phyloP scores from a whole-genome alignment of 768 basidiomycete genomes.

The Nidula microcarpa region DNA sequence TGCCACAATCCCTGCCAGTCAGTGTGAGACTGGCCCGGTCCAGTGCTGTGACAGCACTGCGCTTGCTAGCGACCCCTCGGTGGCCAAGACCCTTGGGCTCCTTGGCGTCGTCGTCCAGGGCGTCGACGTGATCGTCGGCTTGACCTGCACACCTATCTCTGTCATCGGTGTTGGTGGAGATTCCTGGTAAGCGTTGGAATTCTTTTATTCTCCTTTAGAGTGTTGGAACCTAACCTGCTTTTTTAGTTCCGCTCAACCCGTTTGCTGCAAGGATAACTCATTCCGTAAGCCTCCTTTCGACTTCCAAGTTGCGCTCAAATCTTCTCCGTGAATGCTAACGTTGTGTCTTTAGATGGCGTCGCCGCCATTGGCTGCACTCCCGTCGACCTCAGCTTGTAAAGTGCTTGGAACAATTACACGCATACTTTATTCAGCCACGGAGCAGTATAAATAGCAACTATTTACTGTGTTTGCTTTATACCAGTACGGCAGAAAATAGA shows the following conservation, averaged over 20 bases:
- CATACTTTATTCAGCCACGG: no score
- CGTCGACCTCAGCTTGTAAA: neutral
- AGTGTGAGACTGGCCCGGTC: neutral
- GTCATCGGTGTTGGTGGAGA: neutral
- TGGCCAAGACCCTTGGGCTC: neutral
- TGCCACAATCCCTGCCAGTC: neutral
- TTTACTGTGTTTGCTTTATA: no score
- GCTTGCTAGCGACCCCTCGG: neutral
- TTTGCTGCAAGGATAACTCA: neutral
- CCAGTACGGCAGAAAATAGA: no score
- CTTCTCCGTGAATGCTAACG: neutral
- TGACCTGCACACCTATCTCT: slow-evolving; percentile 1
- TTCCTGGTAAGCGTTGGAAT: neutral
- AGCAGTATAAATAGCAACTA: no score
- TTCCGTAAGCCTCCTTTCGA: neutral
- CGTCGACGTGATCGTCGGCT: neutral
- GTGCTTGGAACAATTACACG: no score
- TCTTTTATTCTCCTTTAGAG: neutral
- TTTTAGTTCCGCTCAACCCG: neutral
- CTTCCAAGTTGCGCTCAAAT: neutral
- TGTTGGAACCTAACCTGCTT: neutral
- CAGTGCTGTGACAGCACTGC: slow-evolving; percentile 2
- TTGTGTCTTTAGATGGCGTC: neutral
- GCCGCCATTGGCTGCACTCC: neutral
- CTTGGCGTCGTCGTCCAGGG: slow-evolving; percentile 1